Evolutionary conservation across 768 basidiomycete species (phyloP).

Genomic region (Tubosaeta brunneosetosa): DNA sequence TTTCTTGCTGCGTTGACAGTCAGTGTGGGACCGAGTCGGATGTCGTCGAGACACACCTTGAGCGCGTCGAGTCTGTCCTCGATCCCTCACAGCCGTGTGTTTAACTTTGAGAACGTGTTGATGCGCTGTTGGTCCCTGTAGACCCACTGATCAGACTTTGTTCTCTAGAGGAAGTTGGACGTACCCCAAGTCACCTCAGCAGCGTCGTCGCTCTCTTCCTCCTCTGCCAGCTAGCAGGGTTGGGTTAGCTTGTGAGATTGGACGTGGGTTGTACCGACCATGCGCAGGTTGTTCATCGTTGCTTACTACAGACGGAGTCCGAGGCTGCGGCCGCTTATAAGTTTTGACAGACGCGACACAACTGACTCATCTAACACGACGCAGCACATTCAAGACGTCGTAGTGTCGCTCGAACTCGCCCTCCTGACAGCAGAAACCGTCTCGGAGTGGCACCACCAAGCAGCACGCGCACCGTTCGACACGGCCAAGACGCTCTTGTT

Average conservation of each 20-base stretch:
- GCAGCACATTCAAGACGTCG: slow-evolving; percentile 4
- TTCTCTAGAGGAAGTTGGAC: slow-evolving; percentile 17
- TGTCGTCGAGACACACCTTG: slow-evolving; percentile 48
- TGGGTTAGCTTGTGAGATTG: background rate
- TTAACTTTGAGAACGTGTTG: slow-evolving; percentile 88
- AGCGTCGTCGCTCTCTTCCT: slow-evolving; percentile 71
- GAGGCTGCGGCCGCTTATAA: background rate
- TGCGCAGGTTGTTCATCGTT: slow-evolving; percentile 47
- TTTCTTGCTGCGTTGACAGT: slow-evolving; percentile 65
- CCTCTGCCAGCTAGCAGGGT: slow-evolving; percentile 54
- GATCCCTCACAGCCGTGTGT: slow-evolving; percentile 66
- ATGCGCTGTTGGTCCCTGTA: slow-evolving; percentile 83
- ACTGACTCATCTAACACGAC: background rate
- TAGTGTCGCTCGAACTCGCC: slow-evolving; percentile 8
- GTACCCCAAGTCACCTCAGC: slow-evolving; percentile 84
- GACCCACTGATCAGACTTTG: background rate
- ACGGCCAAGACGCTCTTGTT: slow-evolving; percentile 32
- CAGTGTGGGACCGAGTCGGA: background rate
- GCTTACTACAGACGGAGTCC: too few species aligned
- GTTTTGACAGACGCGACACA: too few species aligned
- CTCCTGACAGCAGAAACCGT: slow-evolving; percentile 4
- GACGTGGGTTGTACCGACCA: slow-evolving; percentile 38
- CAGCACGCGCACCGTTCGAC: slow-evolving; percentile 22
- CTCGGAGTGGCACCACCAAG: slow-evolving; percentile 11
- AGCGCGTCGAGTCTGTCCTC: slow-evolving; percentile 68